phyloP scores from a whole-genome alignment of 805 yeast species.

The Clavispora fructus region DNA sequence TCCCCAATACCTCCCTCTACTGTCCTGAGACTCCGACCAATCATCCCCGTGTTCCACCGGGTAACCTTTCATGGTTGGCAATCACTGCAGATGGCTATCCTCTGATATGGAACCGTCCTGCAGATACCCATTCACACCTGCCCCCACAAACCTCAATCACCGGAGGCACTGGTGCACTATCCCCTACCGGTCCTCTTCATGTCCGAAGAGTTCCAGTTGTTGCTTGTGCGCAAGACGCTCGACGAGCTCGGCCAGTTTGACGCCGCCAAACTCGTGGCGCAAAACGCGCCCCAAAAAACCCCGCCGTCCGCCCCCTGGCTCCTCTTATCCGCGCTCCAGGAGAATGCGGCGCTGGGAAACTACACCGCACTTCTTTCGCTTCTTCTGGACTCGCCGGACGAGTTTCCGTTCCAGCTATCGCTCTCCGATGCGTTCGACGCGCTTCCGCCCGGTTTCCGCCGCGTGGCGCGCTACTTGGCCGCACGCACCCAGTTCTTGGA shows the following conservation, averaged over 20 bases:
- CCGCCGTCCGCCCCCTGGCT: background rate
- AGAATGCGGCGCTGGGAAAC: slow-evolving; percentile 2
- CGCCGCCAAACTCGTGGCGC: slow-evolving; percentile 18
- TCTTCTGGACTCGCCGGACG: background rate
- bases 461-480: slow-evolving; percentile 7
- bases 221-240: slow-evolving; percentile 26
- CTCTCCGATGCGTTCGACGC: background rate
- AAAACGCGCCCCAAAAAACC: slow-evolving; percentile 2
- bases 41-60: too few species aligned
- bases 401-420: background rate
- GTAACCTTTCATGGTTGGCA: too few species aligned
- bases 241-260: slow-evolving; percentile 26
- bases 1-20: too few species aligned
- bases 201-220: slow-evolving; percentile 23
- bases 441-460: slow-evolving; percentile 1
- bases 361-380: slow-evolving; percentile 1
- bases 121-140: too few species aligned
- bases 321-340: background rate
- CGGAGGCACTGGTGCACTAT: background rate
- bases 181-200: slow-evolving; percentile 3
- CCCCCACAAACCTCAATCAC: too few species aligned
- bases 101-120: too few species aligned
- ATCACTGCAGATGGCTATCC: too few species aligned
- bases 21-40: too few species aligned
- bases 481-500: slow-evolving; percentile 9